These are phyloP conservation scores for Vanilla planifolia DNA, from an alignment of 106 monocot species.

Conservation along the genomic window DNA sequence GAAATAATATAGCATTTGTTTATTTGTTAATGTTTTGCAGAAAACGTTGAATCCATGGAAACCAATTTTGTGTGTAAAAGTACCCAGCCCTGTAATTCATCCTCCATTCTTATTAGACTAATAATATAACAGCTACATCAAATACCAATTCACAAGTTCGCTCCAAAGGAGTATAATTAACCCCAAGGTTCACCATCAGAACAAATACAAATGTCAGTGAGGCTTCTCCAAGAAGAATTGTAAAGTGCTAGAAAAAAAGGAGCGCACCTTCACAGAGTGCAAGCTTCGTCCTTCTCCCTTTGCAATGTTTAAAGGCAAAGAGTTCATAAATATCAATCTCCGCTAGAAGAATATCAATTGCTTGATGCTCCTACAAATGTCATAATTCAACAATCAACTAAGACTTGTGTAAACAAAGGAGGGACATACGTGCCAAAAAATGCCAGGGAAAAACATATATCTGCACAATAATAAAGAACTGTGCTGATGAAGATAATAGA, in stretches of 20 bases:
- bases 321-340: constrained; percentile 98
- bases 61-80: not conserved
- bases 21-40: not conserved
- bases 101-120: no score
- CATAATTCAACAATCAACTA: constrained; percentile 7
- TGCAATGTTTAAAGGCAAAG: constrained; percentile 96
- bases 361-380: constrained; percentile 70
- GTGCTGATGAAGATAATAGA: not conserved
- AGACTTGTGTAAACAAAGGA: not conserved
- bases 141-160: no score
- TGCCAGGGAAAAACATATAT: not conserved
- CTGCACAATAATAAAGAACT: no score
- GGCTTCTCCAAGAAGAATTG: not conserved
- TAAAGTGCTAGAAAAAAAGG: not conserved
- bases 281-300: constrained; percentile 78
- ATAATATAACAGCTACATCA: no score
- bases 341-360: constrained; percentile 87
- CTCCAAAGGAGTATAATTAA: no score
- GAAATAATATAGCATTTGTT: no score
- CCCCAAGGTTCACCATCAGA: not conserved
- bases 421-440: not conserved
- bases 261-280: constrained; percentile 84
- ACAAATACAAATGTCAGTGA: not conserved
- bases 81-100: not conserved
- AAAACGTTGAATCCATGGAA: not conserved